Evolutionary conservation across 139 green algal genomes (phyloP).

Genomic region (Auxenochlorella protothecoides): DNA sequence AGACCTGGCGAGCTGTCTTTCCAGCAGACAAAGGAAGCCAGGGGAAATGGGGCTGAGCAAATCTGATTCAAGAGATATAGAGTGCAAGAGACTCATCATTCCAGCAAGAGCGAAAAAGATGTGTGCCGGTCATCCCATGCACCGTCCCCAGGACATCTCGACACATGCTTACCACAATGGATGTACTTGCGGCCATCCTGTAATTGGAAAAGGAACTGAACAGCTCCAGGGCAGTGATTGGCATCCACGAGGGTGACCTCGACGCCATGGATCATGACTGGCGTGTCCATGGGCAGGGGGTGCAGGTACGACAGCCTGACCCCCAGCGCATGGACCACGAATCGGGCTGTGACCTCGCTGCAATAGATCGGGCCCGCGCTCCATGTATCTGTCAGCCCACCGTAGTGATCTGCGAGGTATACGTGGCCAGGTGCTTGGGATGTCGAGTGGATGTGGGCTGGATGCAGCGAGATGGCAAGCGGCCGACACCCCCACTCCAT

Average conservation of each 20-base stretch:
- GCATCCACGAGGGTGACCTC: slow-evolving; percentile 57
- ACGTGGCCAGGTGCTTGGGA: neutral
- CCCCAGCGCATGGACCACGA: slow-evolving; percentile 40
- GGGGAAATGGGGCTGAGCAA: too few relatives aligned
- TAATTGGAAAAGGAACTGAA: slow-evolving; percentile 67
- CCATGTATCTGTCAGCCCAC: slow-evolving; percentile 61
- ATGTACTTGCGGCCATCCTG: slow-evolving; percentile 40
- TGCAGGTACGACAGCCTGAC: slow-evolving; percentile 28
- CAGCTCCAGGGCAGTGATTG: slow-evolving; percentile 69
- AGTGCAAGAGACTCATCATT: too few relatives aligned
- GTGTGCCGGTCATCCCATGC: too few relatives aligned
- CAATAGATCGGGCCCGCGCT: slow-evolving; percentile 65
- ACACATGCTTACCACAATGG: slow-evolving; percentile 26
- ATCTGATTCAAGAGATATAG: too few relatives aligned
- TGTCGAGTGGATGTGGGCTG: neutral
- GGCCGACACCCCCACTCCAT: neutral
- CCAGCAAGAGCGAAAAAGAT: too few relatives aligned
- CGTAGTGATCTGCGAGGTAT: slow-evolving; percentile 64
- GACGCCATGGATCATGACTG: slow-evolving; percentile 39
- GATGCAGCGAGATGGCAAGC: neutral
- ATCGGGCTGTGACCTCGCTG: slow-evolving; percentile 45
- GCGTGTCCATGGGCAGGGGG: slow-evolving; percentile 34
- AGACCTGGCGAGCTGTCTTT: too few relatives aligned
- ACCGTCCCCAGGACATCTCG: too few relatives aligned
- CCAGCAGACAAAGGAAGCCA: too few relatives aligned